A percentile compares a stretch with the other conserved stretches of the same genome.
These are phyloP conservation scores for Madurella mycetomatis DNA, from an alignment of 2,329 filamentous ascomycete species.

Conservation along the genomic window DNA sequence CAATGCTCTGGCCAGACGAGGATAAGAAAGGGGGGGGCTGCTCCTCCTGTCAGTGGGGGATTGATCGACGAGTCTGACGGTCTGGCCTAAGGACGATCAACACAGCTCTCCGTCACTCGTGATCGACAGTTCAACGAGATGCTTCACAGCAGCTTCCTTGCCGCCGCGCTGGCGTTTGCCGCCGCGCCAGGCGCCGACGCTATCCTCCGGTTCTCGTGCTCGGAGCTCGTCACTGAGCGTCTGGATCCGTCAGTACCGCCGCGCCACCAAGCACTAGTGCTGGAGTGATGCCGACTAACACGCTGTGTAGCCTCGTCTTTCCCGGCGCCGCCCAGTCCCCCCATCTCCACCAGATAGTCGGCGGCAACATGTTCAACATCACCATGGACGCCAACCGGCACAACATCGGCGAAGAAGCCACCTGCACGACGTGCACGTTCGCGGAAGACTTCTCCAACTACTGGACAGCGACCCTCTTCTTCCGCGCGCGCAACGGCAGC, in stretches of 20 bases:
- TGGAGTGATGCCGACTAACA: neutral
- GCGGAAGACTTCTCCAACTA: slow-evolving; percentile 22
- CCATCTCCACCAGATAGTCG: slow-evolving; percentile 17
- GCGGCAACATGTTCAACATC: slow-evolving; percentile 21
- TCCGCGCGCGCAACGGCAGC: slow-evolving; percentile 20
- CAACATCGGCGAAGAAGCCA: slow-evolving; percentile 18
- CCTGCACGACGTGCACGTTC: slow-evolving; percentile 20
- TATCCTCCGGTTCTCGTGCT: slow-evolving; percentile 20
- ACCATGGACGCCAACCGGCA: slow-evolving; percentile 18
- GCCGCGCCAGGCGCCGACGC: slow-evolving; percentile 13
- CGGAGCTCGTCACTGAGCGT: slow-evolving; percentile 20
- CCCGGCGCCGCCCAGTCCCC: slow-evolving; percentile 17
- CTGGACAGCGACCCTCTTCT: slow-evolving; percentile 18
- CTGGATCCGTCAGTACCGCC: slow-evolving; percentile 16
- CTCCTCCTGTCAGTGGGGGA: neutral
- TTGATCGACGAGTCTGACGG: neutral
- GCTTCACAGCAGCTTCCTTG: slow-evolving; percentile 9
- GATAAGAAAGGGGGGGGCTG: neutral
- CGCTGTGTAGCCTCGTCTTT: slow-evolving; percentile 14
- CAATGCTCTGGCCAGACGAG: neutral
- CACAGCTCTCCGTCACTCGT: neutral
- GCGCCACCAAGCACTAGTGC: neutral
- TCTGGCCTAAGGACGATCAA: too few relatives aligned
- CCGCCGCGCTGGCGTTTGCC: slow-evolving; percentile 11
- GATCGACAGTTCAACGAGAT: slow-evolving; percentile 1